These are phyloP conservation scores for Corymbia calophylla DNA, from an alignment of 441 rosid species.

Conservation along the genomic window DNA sequence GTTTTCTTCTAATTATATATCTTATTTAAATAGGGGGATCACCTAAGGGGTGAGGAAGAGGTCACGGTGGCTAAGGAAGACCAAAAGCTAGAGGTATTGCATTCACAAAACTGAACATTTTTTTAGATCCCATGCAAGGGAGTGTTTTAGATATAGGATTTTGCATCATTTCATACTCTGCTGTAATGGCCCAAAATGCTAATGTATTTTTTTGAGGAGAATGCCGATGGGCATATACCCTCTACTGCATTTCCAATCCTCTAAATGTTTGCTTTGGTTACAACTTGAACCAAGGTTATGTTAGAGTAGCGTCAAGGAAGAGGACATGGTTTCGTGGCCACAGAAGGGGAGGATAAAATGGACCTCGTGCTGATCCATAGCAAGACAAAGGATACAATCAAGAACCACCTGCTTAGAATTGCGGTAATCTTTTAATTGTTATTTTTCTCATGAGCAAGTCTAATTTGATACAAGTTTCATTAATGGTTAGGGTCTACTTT, in stretches of 20 bases:
- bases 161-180: background rate
- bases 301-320: conserved; percentile 4
- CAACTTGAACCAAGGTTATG: background rate
- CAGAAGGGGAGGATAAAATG: conserved; percentile 2
- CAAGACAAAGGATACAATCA: conserved; percentile 1
- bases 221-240: background rate
- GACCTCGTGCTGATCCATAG: background rate
- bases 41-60: conserved; percentile 59
- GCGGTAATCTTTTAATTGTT: too few relatives aligned
- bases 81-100: conserved; percentile 59
- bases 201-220: background rate
- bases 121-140: background rate
- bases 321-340: conserved; percentile 4
- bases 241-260: background rate
- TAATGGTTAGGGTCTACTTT: background rate
- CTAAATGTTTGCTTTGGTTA: background rate
- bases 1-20: too few relatives aligned
- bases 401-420: background rate
- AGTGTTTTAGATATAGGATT: background rate
- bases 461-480: background rate
- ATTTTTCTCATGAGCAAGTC: background rate
- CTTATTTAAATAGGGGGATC: background rate
- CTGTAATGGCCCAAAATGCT: background rate
- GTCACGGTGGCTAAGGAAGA: conserved; percentile 63
- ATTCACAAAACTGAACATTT: background rate